Evolutionary conservation across 148 eudicot species (phyloP), one percentile per base, ranked within the genome.

Genomic region (Bassia scoparia): DNA sequence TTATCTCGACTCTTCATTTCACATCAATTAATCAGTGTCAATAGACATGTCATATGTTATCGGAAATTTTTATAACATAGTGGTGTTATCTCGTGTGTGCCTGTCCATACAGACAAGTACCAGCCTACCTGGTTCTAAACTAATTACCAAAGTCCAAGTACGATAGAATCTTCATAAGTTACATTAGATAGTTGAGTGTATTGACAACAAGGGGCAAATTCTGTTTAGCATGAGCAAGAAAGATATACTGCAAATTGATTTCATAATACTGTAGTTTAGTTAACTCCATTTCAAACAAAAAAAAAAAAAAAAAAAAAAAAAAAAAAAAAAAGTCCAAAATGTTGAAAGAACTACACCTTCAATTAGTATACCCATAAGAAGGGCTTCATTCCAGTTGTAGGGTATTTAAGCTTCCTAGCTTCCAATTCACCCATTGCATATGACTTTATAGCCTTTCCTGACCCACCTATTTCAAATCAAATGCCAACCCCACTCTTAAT

Each of bases 381-480:
- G 79, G 71, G 91, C 88, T 78, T 91, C 97, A 17, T 91, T 26
- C 93, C 97, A 18, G 84, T 86, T 31, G 69, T 76, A 27, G 86
- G 74, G 68, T 79, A 80, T 64, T 78, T 84, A 23, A 91, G 83
- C 81, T 91, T 91, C 80, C 91, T 82, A 72, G 97, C 90, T 85
- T 92, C 95, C 87, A 89, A 81, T 80, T 87, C 89, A 43, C 77
- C 84, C 95, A 92, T 82, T 33, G 95, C 85, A 83, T 84, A 92
- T 48, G 92, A 81, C 83, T 88, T 92, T 72, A 88, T 84, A 29
- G 87, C 92, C 80, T 80, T 88, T 70, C 76, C 69, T 62, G 92
- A 88, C 97, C 97, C 95, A 92, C 84, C 97, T 89, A 70, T 24
- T 71, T 43, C 73, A 72, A 80, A 80, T 73, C 69, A 62, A 48